Conservation (phyloP, 2,329 filamentous ascomycete species). For the Aspergillus uvarum region DNA sequence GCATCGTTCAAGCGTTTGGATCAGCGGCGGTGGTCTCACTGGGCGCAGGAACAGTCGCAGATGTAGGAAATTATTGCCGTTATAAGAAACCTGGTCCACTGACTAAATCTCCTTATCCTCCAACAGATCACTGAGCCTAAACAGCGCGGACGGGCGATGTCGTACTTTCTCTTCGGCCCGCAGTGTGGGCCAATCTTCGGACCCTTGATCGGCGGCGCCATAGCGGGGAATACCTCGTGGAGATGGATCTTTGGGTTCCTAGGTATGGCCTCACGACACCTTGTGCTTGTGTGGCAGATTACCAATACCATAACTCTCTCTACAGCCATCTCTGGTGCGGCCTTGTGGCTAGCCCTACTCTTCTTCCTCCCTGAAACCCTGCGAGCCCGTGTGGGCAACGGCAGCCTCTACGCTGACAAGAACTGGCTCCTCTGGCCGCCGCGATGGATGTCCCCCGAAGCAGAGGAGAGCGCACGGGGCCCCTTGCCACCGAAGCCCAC, state of each 20-base stretch:
- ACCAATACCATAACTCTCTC: too few species aligned
- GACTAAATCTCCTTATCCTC: too few species aligned
- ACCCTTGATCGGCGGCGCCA: constrained; percentile 44
- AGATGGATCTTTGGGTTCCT: constrained; percentile 49
- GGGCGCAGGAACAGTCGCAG: constrained; percentile 47
- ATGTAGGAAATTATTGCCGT: constrained; percentile 16
- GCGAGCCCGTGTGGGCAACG: constrained; percentile 47
- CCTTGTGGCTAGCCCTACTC: constrained; percentile 30
- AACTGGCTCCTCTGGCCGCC: constrained; percentile 21
- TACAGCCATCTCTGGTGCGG: constrained; percentile 26
- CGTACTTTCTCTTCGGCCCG: constrained; percentile 46
- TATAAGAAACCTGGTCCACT: too few species aligned
- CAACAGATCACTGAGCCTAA: constrained; percentile 31
- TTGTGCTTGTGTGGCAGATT: too few species aligned
- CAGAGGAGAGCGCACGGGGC: constrained; percentile 21
- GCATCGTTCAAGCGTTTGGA: constrained; percentile 46
- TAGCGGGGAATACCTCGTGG: constrained; percentile 40
- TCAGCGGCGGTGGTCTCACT: constrained; percentile 46
- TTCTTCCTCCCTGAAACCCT: constrained; percentile 50
- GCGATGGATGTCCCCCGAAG: constrained; percentile 22
- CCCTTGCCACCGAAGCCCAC: constrained; percentile 31
- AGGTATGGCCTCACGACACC: constrained; percentile 1
- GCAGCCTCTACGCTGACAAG: constrained; percentile 18
- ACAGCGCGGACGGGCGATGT: constrained; percentile 42
- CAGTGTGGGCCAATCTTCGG: constrained; percentile 48